These are phyloP conservation scores for Castanea crenata DNA, from an alignment of 306 rosid genomes.

Conservation along the genomic window DNA sequence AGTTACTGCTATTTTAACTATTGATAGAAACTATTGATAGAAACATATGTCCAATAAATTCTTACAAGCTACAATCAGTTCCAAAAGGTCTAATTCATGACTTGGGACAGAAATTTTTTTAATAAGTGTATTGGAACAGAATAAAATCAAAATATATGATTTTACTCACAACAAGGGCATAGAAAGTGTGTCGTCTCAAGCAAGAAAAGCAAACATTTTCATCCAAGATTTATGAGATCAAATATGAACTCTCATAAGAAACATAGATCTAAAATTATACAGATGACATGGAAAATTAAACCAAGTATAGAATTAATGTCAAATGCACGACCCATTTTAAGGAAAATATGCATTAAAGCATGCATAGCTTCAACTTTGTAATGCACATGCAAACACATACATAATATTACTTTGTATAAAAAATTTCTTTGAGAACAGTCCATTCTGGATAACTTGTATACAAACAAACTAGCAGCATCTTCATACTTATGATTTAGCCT, in stretches of 20 bases:
- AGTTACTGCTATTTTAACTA: not conserved
- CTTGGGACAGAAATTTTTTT: not conserved
- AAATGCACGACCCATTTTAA: not conserved
- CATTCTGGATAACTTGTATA: not conserved
- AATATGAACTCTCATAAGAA: not conserved
- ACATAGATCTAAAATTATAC: not conserved
- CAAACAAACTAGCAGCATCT: not conserved
- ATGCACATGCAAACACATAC: not conserved
- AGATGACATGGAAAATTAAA: no score
- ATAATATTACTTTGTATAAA: not conserved
- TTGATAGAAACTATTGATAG: not conserved
- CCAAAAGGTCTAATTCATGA: not conserved
- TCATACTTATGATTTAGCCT: not conserved
- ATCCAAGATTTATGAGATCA: not conserved
- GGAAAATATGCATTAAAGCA: not conserved
- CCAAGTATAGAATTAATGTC: no score
- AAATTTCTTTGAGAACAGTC: not conserved
- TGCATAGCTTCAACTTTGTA: not conserved
- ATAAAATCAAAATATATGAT: not conserved
- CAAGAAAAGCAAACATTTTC: not conserved
- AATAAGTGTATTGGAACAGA: no score
- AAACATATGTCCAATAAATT: not conserved
- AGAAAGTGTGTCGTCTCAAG: not conserved
- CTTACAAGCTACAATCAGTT: not conserved
- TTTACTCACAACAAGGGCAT: not conserved